Evolutionary conservation across 192 early-diverging fungal species (phyloP).

Genomic region (Entomortierella parvispora): DNA sequence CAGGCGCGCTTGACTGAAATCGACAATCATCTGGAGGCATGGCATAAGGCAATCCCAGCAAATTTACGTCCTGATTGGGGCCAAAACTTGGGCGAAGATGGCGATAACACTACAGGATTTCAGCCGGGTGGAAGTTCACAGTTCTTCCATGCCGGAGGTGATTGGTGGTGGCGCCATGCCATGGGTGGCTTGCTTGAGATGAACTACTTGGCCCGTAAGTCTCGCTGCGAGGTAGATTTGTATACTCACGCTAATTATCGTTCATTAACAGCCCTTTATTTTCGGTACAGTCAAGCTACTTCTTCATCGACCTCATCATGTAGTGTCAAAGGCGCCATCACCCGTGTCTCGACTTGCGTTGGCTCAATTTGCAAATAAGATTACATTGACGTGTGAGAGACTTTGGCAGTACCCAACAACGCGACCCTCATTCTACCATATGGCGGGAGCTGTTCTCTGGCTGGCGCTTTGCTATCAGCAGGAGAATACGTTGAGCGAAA

Average conservation of each 20-base stretch:
- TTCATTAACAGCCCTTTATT: neutral
- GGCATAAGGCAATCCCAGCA: constrained; percentile 21
- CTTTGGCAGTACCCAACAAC: constrained; percentile 47
- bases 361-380: constrained; percentile 44
- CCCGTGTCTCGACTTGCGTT: constrained; percentile 20
- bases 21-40: constrained; percentile 40
- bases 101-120: constrained; percentile 16
- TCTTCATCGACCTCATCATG: constrained; percentile 44
- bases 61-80: constrained; percentile 37
- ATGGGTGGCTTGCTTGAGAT: constrained; percentile 37
- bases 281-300: constrained; percentile 29
- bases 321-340: constrained; percentile 27
- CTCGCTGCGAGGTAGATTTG: neutral
- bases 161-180: constrained; percentile 52
- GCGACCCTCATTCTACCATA: constrained; percentile 35
- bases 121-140: constrained; percentile 24
- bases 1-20: constrained; percentile 33
- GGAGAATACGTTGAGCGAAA: constrained; percentile 49
- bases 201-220: constrained; percentile 44
- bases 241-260: neutral
- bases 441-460: constrained; percentile 33
- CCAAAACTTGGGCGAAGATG: constrained; percentile 10
- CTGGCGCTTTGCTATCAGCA: constrained; percentile 50
- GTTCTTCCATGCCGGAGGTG: constrained; percentile 45
- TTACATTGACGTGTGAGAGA: constrained; percentile 41